A percentile compares a stretch with the other conserved stretches of the same genome.
phyloP scores from a whole-genome alignment of 2,329 filamentous ascomycete genomes.

The Claviceps maximensis region DNA sequence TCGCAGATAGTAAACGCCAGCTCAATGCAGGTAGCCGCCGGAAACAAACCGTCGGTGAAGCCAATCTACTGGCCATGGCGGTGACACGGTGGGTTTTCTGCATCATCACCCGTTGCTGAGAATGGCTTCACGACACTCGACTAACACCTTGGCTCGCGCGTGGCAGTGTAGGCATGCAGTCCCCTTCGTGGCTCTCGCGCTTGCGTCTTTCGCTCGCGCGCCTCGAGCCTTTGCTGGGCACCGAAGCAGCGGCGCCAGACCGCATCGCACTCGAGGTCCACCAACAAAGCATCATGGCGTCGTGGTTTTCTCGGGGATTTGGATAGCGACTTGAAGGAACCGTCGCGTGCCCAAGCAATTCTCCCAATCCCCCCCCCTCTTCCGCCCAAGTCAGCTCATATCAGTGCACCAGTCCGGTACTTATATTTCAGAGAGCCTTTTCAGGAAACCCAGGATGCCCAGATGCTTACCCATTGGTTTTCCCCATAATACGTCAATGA shows the following conservation, averaged over 20 bases:
- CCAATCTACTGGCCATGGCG: conserved; percentile 2
- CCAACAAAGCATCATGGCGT: not conserved
- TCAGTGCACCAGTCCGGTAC: not conserved
- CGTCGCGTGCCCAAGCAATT: not conserved
- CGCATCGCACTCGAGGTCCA: not conserved
- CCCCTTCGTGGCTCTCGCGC: not conserved
- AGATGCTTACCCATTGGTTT: not conserved
- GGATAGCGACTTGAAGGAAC: not conserved
- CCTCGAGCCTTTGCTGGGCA: not conserved
- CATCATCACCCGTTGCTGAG: not conserved
- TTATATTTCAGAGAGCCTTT: not conserved
- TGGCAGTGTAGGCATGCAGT: not conserved
- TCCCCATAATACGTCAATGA: not conserved
- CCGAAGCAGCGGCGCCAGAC: not conserved
- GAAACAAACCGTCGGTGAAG: conserved; percentile 12
- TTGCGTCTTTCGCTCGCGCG: not conserved
- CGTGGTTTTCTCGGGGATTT: not conserved
- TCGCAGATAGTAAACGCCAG: conserved; percentile 9
- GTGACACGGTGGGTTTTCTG: conserved; percentile 2
- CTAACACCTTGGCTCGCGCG: not conserved
- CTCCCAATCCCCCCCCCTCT: too few species aligned
- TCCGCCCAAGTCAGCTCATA: not conserved
- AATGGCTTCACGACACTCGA: not conserved
- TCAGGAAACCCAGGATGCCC: not conserved
- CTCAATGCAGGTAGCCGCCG: conserved; percentile 11